Conservation (phyloP, 129 eudicot genomes). For the Logfia minima region DNA sequence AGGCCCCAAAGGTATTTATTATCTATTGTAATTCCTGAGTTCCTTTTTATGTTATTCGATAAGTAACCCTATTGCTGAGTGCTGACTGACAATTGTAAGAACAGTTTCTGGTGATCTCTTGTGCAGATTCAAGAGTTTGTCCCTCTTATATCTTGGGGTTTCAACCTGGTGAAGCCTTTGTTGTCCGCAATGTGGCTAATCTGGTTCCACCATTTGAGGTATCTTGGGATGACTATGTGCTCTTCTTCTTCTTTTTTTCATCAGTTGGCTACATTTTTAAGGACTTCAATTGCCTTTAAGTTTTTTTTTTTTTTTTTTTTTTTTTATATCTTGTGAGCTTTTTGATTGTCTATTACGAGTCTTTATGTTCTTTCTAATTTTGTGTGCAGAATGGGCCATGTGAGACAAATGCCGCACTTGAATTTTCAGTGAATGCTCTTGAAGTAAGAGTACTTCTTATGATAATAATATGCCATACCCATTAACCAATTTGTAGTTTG, state of each 20-base stretch:
- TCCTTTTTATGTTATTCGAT: neutral
- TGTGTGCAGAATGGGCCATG: slow-evolving; percentile 75
- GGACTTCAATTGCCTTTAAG: neutral
- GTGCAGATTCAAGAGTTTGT: slow-evolving; percentile 97
- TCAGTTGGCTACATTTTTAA: neutral
- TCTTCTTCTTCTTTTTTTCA: neutral
- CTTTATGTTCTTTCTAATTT: slow-evolving; percentile 16
- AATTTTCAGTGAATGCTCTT: slow-evolving; percentile 79
- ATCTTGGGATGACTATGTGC: neutral
- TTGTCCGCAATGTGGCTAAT: slow-evolving; percentile 80
- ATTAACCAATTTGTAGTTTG: neutral
- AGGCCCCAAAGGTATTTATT: slow-evolving; percentile 74
- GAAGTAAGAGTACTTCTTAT: slow-evolving; percentile 49
- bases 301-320: no score
- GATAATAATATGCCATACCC: neutral
- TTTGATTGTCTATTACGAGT: neutral
- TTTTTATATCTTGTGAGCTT: neutral
- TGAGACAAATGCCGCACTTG: slow-evolving; percentile 93
- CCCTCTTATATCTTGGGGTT: slow-evolving; percentile 83
- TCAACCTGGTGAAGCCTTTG: slow-evolving; percentile 96
- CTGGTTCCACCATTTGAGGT: slow-evolving; percentile 94
- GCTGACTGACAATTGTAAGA: slow-evolving; percentile 42
- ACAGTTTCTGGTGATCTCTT: slow-evolving; percentile 94
- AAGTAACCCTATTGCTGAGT: slow-evolving; percentile 7
- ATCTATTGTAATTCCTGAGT: neutral